Evolutionary conservation across 2,329 filamentous ascomycete species (phyloP), one percentile per base, ranked within the genome.

Genomic region (Phialophora chinensis): DNA sequence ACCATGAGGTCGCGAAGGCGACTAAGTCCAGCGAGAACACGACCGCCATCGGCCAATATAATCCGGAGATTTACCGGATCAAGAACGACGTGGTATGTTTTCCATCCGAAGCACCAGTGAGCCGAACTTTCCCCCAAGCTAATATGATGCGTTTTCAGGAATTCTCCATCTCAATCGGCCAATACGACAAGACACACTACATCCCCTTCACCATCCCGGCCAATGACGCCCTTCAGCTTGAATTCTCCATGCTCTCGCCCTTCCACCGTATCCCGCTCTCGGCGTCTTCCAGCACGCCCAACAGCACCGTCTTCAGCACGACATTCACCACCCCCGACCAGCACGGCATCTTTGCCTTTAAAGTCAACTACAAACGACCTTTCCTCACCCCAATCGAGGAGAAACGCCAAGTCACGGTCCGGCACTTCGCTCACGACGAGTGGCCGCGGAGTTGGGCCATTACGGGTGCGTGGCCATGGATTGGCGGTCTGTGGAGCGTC

Each of bases 331-430:
- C 94, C 3, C 95, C 95, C 4, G 95, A 99, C 78, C 95, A 99
- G 81, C 95, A 99, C 82, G 95, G 95, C 77, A 97, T 99, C 81
- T 99, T 98, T 86, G 96, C 96, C 82, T 98, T 99, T 86, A 88
- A 90, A 77, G 86, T 98, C 79, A 96, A 97, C 85, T 97, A 98
- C 86, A 96, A 96, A 84, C 89, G 95, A 6, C 93, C 94, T 1
- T 96, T 97, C 84, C 81, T 96, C 73, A 95, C 88, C 74, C 90
- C 89, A 77, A 78, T 99, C 61, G 93, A 97, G 77, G 93, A 97
- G 83, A 98, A 98, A 87, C 87, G 89, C 73, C 95, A 94, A 25
- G 93, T 98, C 61, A 96, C 93, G 0, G 92, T 99, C 35, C 88
- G 95, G 55, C 95, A 99, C 83, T 95, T 97, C 81, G 95, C 95